Base-by-base conservation (phyloP, 2,329 filamentous ascomycete genomes). In the Metarhizium rileyi region DNA sequence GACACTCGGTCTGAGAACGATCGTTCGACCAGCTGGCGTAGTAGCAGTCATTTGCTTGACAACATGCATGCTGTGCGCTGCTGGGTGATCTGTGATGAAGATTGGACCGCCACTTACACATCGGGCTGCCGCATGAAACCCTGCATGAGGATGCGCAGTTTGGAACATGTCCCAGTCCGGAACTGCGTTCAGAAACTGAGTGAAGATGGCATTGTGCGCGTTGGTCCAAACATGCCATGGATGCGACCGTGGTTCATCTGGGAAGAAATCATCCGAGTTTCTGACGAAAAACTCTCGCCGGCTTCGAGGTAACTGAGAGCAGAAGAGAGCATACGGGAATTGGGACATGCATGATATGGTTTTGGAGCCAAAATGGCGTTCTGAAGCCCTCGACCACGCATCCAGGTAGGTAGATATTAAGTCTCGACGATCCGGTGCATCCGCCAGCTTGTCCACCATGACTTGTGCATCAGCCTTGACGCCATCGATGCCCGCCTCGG, bases 151-250 rank as follows among this genome's bases (percentile, higher is more conserved):
- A 53, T 82, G 77, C 2, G 70, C 69, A 1, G 80, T 83, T 57
- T 84, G 81, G 60, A 84, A 84, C 81, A 84, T 84, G 56, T 84
- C 81, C 78, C 80, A 84, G 65, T 96, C 90, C 0, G 93, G 91
- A 1, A 97, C 69, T 1, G 89, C 80, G 57, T 96, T 95, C 28
- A 97, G 73, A 60, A 93, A 84, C 54, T 88, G 83, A 2, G 86
- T 90, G 14, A 97, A 72, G 1, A 97, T 73, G 28, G 81, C 76
- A 63, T 95, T 96, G 66, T 96, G 87, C 0, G 91, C 91, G 62
- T 97, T 98, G 55, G 85, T 81, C 74, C 94, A 98, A 33, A 97
- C 78, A 65, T 98, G 93, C 91, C 93, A 98, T 0, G 90, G 80
- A 54, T 98, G 93, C 6, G 86, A 89, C 0, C 81, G 77, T 0